Conservation (phyloP, 23 red algal genomes). For the Gracilaria gracilis region DNA sequence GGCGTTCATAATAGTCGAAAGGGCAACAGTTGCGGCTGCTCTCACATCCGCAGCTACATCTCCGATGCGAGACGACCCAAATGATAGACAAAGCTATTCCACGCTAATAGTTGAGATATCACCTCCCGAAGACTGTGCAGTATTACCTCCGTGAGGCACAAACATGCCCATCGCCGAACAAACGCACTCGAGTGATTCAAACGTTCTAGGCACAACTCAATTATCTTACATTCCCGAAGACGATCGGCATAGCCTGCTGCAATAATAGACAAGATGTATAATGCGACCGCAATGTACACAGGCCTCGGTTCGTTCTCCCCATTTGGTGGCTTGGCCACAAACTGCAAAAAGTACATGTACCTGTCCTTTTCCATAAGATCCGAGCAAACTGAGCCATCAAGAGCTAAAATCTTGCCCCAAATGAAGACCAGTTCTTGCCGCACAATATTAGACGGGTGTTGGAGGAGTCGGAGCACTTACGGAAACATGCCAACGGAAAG, state of each 20-base stretch:
- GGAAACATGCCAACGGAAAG: conserved; percentile 98
- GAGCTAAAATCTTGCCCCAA: conserved; percentile 95
- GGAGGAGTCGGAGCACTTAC: conserved; percentile 84
- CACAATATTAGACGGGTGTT: conserved; percentile 55
- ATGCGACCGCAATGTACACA: conserved; percentile 75
- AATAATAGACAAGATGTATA: conserved; percentile 85
- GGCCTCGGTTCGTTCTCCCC: conserved; percentile 33
- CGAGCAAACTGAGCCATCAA: conserved; percentile 77
- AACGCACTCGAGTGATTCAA: conserved; percentile 46
- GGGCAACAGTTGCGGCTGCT: conserved; percentile 29
- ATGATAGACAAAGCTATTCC: conserved; percentile 33
- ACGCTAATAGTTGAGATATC: conserved; percentile 35
- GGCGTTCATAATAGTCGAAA: conserved; percentile 47
- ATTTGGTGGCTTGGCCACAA: conserved; percentile 48
- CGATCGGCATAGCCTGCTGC: conserved; percentile 55
- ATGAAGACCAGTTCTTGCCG: conserved; percentile 95
- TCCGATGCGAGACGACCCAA: conserved; percentile 36
- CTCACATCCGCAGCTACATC: conserved; percentile 71
- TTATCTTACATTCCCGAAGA: conserved; percentile 15
- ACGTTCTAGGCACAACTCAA: conserved; percentile 49
- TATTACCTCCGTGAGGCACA: conserved; percentile 67
- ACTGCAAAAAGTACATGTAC: conserved; percentile 78
- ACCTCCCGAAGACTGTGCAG: conserved; percentile 10
- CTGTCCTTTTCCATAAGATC: conserved; percentile 87
- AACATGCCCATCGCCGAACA: conserved; percentile 81